phyloP scores from a whole-genome alignment of 108 stramenopile genomes.

The Bacterosira constricta region DNA sequence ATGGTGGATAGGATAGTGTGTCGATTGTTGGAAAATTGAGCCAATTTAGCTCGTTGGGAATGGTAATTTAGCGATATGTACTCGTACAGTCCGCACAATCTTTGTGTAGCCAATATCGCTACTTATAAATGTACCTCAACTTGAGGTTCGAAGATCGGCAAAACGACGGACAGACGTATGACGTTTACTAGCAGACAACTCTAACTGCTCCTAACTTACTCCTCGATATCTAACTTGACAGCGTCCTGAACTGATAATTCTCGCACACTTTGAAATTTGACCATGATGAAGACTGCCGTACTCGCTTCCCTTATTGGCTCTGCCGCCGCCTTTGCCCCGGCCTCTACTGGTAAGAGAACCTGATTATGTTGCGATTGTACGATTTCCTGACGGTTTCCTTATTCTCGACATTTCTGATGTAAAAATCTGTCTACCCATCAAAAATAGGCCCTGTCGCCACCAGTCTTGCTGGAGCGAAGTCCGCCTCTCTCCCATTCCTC shows the following conservation, averaged over 20 bases:
- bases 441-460: slow-evolving; percentile 41
- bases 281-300: slow-evolving; percentile 70
- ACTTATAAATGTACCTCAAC: too few species aligned
- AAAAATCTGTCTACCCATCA: background rate
- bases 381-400: background rate
- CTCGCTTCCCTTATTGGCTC: slow-evolving; percentile 60
- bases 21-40: background rate
- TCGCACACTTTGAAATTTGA: background rate
- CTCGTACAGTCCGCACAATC: background rate
- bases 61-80: background rate
- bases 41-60: background rate
- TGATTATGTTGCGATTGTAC: background rate
- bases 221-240: too few species aligned
- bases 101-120: slow-evolving; percentile 6
- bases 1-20: slow-evolving; percentile 12
- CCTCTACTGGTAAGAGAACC: slow-evolving; percentile 36
- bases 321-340: slow-evolving; percentile 75
- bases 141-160: slow-evolving; percentile 13
- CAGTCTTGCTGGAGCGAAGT: slow-evolving; percentile 50
- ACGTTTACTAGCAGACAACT: background rate
- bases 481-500: slow-evolving; percentile 90
- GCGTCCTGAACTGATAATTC: too few species aligned
- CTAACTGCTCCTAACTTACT: too few species aligned
- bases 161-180: slow-evolving; percentile 13
- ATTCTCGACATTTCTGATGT: background rate